Evolutionary conservation across 345 rosid species (phyloP), one percentile per base, ranked within the genome.

Genomic region (Salix dunnii): DNA sequence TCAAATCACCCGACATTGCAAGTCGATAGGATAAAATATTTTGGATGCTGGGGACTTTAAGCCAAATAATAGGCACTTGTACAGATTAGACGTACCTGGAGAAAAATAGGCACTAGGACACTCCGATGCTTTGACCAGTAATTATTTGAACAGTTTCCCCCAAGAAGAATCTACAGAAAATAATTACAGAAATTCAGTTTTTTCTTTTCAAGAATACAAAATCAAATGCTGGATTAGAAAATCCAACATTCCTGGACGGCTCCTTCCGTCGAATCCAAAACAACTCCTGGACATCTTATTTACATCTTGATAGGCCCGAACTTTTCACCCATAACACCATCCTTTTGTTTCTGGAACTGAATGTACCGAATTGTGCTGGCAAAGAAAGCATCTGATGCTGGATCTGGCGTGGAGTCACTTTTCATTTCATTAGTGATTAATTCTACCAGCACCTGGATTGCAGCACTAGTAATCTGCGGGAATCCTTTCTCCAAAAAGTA

Each of bases 301-400:
- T 87, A 94, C 70, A 82, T 90, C 82, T 89, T 90, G 84, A 95
- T 86, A 43, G 90, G 77, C 53, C 87, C 94, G 7, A 90, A 93
- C 74, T 86, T 91, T 85, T 91, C 99, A 69, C 98, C 90, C 71
- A 93, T 69, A 5, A 84, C 86, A 58, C 97, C 99, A 1, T 95
- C 99, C 82, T 93, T 96, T 87, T 91, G 90, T 84, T 96, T 96
- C 84, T 96, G 94, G 84, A 88, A 96, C 80, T 92, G 89, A 71
- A 93, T 87, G 74, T 93, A 96, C 48, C 94, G 85, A 68, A 93
- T 73, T 9, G 99, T 90, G 82, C 91, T 86, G 14, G 94, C 91
- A 28, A 91, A 81, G 88, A 92, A 92, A 51, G 97, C 93, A 67
- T 87, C 93, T 0, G 90, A 88, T 11, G 91, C 80, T 38, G 91